Evolutionary conservation across 2,329 filamentous ascomycete genomes (phyloP).

Genomic region (Fusarium sp.): DNA sequence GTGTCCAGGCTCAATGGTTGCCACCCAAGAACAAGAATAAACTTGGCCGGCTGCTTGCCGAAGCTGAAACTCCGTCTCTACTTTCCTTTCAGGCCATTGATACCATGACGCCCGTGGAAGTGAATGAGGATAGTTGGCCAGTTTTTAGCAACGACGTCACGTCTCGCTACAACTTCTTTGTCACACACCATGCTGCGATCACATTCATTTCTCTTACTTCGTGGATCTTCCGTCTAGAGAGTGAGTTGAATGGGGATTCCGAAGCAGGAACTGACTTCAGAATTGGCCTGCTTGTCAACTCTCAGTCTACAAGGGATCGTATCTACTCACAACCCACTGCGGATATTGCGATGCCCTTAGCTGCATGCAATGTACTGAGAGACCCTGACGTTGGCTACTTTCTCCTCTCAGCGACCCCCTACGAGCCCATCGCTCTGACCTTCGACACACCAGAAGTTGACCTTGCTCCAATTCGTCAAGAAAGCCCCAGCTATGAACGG

Average conservation of each 20-base stretch:
- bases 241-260: conserved; percentile 65
- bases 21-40: conserved; percentile 64
- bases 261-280: conserved; percentile 69
- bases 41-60: conserved; percentile 50
- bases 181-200: conserved; percentile 69
- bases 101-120: conserved; percentile 64
- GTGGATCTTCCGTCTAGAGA: conserved; percentile 72
- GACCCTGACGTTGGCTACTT: conserved; percentile 73
- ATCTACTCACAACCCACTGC: conserved; percentile 63
- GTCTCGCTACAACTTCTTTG: conserved; percentile 70
- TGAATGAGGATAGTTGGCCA: conserved; percentile 67
- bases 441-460: conserved; percentile 68
- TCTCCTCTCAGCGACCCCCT: conserved; percentile 66
- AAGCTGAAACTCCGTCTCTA: conserved; percentile 57
- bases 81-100: conserved; percentile 72
- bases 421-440: conserved; percentile 65
- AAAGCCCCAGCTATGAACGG: conserved; percentile 55
- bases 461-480: conserved; percentile 53
- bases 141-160: conserved; percentile 69
- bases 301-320: conserved; percentile 66
- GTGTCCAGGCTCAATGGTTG: conserved; percentile 73
- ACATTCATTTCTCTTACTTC: conserved; percentile 67
- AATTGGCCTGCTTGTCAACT: conserved; percentile 67
- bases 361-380: conserved; percentile 62
- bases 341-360: conserved; percentile 59